Evolutionary conservation across 2,329 filamentous ascomycete species (phyloP).

Genomic region (Neonectria magnoliae): DNA sequence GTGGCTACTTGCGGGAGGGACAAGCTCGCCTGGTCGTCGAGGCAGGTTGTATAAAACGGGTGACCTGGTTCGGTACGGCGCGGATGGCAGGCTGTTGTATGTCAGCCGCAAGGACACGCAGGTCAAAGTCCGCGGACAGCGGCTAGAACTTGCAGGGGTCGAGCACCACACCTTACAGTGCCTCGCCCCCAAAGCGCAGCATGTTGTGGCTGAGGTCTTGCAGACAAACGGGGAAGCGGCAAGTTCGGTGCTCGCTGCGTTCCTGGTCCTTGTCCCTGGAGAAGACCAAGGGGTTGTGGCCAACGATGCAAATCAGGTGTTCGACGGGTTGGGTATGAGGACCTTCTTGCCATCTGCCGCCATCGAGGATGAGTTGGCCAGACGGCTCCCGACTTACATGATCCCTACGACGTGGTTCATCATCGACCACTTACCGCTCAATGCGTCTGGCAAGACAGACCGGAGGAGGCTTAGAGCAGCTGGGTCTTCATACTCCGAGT

Average conservation of each 20-base stretch:
- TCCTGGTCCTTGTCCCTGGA: background rate
- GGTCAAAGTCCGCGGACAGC: conserved; percentile 45
- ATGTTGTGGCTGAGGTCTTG: conserved; percentile 28
- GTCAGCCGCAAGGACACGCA: conserved; percentile 44
- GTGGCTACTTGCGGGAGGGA: background rate
- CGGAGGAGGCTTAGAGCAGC: conserved; percentile 17
- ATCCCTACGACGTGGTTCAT: conserved; percentile 19
- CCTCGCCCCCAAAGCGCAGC: conserved; percentile 21
- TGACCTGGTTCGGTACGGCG: conserved; percentile 38
- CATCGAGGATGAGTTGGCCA: conserved; percentile 1
- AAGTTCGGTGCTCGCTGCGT: conserved; percentile 9
- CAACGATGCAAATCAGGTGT: background rate
- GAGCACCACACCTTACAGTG: conserved; percentile 34
- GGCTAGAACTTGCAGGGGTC: conserved; percentile 44
- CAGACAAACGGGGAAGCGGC: conserved; percentile 10
- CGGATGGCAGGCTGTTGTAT: conserved; percentile 41
- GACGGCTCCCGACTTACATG: conserved; percentile 31
- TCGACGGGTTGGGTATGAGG: background rate
- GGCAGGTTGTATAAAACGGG: conserved; percentile 48
- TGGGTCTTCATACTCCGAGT: background rate
- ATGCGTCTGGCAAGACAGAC: conserved; percentile 31
- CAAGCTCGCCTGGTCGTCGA: background rate
- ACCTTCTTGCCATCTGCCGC: too few relatives aligned
- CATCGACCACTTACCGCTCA: conserved; percentile 27
- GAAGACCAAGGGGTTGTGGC: background rate